These are phyloP conservation scores for Xylariomycetidae sp. DNA, from an alignment of 2,329 filamentous ascomycete species.

Conservation along the genomic window DNA sequence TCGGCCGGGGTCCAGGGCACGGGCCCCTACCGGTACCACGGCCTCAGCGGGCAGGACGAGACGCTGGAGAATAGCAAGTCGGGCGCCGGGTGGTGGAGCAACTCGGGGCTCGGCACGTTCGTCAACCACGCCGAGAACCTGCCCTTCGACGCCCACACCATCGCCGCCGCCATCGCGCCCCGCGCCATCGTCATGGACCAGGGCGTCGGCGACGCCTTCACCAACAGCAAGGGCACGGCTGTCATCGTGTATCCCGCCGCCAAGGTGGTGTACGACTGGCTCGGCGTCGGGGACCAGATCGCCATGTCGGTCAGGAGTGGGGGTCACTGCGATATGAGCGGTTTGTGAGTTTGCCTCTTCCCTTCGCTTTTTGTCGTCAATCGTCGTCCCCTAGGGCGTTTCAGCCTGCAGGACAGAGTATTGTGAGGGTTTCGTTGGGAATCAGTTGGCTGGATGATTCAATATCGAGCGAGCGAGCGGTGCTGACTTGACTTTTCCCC, in stretches of 20 bases:
- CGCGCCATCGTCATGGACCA: conserved; percentile 52
- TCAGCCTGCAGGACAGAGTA: too few relatives aligned
- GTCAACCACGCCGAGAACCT: conserved; percentile 50
- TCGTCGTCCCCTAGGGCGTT: too few relatives aligned
- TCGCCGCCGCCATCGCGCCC: conserved; percentile 55
- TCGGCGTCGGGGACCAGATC: conserved; percentile 45
- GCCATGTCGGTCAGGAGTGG: conserved; percentile 42
- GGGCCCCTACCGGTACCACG: conserved; percentile 47
- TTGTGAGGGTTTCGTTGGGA: too few relatives aligned
- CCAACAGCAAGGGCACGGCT: conserved; percentile 44
- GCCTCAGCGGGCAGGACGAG: conserved; percentile 40
- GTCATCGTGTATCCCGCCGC: conserved; percentile 47
- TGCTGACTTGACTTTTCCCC: neutral
- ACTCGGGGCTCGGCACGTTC: conserved; percentile 46
- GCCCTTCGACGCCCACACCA: conserved; percentile 54
- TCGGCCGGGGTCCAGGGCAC: conserved; percentile 52
- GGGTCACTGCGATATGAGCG: conserved; percentile 44
- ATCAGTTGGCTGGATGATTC: too few relatives aligned
- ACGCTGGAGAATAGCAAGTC: conserved; percentile 45
- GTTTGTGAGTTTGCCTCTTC: conserved; percentile 33
- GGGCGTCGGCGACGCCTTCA: conserved; percentile 44
- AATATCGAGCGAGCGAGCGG: neutral
- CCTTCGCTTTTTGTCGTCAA: neutral
- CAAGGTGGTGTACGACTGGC: conserved; percentile 49
- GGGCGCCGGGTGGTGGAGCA: conserved; percentile 54